Percentiles rank a stretch among this genome's conserved stretches.
Evolutionary conservation across 495 filamentous ascomycete genomes (phyloP).

Genomic region (Hypoxylon subgilvum): DNA sequence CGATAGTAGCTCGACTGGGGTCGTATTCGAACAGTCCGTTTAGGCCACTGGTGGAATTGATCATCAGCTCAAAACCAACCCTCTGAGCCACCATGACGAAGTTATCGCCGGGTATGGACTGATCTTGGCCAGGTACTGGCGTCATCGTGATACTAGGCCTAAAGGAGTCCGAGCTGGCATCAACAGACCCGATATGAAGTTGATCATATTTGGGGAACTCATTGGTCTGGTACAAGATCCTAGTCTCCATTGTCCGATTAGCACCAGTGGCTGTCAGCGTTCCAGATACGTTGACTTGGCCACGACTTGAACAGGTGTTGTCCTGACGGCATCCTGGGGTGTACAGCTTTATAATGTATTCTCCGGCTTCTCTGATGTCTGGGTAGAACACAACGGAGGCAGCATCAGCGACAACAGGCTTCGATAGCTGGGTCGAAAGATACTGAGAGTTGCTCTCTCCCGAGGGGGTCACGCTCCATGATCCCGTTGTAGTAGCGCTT

Average conservation of each 20-base stretch:
- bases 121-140: constrained; percentile 67
- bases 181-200: constrained; percentile 83
- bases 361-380: constrained; percentile 85
- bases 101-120: constrained; percentile 49
- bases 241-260: constrained; percentile 51
- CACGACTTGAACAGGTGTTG: constrained; percentile 73
- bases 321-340: constrained; percentile 90
- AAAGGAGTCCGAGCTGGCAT: constrained; percentile 75
- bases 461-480: constrained; percentile 72
- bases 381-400: constrained; percentile 79
- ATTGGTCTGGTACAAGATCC: constrained; percentile 83
- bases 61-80: constrained; percentile 76
- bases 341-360: constrained; percentile 85
- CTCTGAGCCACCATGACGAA: constrained; percentile 85
- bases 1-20: constrained; percentile 63
- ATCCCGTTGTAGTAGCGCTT: constrained; percentile 68
- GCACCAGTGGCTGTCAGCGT: constrained; percentile 61
- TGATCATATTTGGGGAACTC: constrained; percentile 92
- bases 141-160: constrained; percentile 80
- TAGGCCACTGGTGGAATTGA: constrained; percentile 71
- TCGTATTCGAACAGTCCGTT: constrained; percentile 94
- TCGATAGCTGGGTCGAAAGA: constrained; percentile 68
- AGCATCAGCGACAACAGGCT: constrained; percentile 57
- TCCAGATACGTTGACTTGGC: constrained; percentile 79
- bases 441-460: constrained; percentile 72